A percentile compares a stretch with the other conserved stretches of the same genome.
These are phyloP conservation scores for Pyrenophora seminiperda DNA, from an alignment of 2,329 filamentous ascomycete species.

Conservation along the genomic window DNA sequence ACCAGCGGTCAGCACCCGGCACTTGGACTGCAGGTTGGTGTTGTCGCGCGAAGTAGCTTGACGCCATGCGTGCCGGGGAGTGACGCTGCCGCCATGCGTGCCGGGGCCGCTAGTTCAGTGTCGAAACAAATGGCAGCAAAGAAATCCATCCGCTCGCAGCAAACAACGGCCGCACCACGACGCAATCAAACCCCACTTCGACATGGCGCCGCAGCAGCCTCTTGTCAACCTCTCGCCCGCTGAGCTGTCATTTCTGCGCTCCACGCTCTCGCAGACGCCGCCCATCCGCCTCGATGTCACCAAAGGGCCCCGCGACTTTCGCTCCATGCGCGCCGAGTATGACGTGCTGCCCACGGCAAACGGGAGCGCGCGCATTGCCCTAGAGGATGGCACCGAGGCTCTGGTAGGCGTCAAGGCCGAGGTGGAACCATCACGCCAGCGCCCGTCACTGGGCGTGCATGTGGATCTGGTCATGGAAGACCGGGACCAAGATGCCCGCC, in stretches of 20 bases:
- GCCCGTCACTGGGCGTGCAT: conserved; percentile 28
- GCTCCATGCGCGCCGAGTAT: conserved; percentile 86
- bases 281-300: conserved; percentile 81
- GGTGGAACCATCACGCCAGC: conserved; percentile 71
- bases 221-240: conserved; percentile 84
- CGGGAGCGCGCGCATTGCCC: conserved; percentile 90
- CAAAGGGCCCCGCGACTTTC: conserved; percentile 75
- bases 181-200: too few relatives aligned
- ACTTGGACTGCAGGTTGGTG: conserved; percentile 33
- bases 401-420: conserved; percentile 96
- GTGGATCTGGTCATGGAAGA: conserved; percentile 49
- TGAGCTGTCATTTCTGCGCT: conserved; percentile 94
- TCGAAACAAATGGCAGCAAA: conserved; percentile 19
- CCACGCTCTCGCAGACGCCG: conserved; percentile 77
- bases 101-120: conserved; percentile 17
- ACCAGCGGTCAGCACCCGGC: conserved; percentile 26
- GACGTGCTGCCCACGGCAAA: conserved; percentile 88
- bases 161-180: conserved; percentile 14
- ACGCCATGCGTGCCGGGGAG: conserved; percentile 19
- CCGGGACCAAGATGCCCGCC: too few relatives aligned
- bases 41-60: conserved; percentile 28
- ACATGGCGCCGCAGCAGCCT: conserved; percentile 52
- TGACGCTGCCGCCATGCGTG: conserved; percentile 27
- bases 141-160: conserved; percentile 11
- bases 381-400: conserved; percentile 93